Base-by-base conservation (phyloP, 768 basidiomycete species). In the Boletus vermiculosoides region DNA sequence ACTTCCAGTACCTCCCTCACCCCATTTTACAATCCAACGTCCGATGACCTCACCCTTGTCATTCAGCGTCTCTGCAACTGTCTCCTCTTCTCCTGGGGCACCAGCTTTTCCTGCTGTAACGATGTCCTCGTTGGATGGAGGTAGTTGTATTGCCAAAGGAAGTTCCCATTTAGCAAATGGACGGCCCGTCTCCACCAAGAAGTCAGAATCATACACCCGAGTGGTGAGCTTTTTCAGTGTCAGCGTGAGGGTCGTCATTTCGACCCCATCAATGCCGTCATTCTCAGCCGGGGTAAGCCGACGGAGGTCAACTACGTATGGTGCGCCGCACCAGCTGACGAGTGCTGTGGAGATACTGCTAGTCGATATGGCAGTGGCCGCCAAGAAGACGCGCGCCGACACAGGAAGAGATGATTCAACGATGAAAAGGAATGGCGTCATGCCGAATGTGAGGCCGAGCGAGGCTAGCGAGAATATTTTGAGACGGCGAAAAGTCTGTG, bases 401-500 rank as follows among this genome's bases (percentile, higher is more conserved):
- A 81, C 63, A 0, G 93, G 91, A 8, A 94, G 79, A 23, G 81
- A 80, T 5, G 91, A 87, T 58, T 94, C 91, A 62, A 94, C 78
- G 51, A 90, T 67, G 71, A 94, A 88, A 58, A 94, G 83, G 74
- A 94, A 85, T 1, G 93, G 93, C 2, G 88, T 77, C 63, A 94
- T 76, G 5, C 82, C 78, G 56, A 78, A 73, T 11, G 90, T 86
- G 48, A 92, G 79, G 3, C 79, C 78, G 46, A 94, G 80, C 0
- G 92, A 92, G 23, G 85, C 83, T 1, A 95, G 74, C 13, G 92
- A 94, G 75, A 94, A 92, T 10, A 91, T 71, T 70, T 94, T 94
- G 54, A 94, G 80, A 23, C 83, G 81, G 54, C 84, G 82, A 76
- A 91, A 93, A 2, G 92, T 89, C 44, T 76, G 69, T 0, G 85